These are phyloP conservation scores for Pseudopithomyces chartarum DNA, from an alignment of 2,329 filamentous ascomycete genomes.

Conservation along the genomic window DNA sequence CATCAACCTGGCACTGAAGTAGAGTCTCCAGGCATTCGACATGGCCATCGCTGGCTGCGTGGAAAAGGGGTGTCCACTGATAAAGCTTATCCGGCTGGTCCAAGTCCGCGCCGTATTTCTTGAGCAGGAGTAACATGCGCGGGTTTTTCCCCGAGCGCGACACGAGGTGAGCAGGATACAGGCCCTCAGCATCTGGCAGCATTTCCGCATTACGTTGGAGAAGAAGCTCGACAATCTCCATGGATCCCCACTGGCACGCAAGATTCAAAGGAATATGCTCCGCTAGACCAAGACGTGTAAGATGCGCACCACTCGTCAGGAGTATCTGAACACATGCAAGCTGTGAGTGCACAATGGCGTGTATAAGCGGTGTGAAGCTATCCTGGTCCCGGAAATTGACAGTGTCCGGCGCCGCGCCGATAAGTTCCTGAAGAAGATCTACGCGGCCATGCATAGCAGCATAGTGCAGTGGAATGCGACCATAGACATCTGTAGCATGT, in stretches of 20 bases:
- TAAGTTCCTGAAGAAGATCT: conserved; percentile 77
- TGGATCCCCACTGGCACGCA: conserved; percentile 89
- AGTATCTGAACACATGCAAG: conserved; percentile 79
- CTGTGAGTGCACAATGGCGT: conserved; percentile 89
- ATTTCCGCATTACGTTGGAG: conserved; percentile 80
- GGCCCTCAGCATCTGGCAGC: conserved; percentile 91
- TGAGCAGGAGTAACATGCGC: conserved; percentile 77
- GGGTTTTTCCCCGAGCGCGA: conserved; percentile 85
- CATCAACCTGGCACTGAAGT: conserved; percentile 77
- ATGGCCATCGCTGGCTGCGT: conserved; percentile 95
- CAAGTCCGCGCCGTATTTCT: conserved; percentile 84
- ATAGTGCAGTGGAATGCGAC: conserved; percentile 90
- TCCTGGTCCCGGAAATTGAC: conserved; percentile 92
- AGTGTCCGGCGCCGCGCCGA: conserved; percentile 72
- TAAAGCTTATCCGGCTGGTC: conserved; percentile 95
- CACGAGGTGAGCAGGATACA: conserved; percentile 96
- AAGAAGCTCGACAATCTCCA: conserved; percentile 82
- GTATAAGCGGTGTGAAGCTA: conserved; percentile 94
- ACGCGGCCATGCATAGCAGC: conserved; percentile 92
- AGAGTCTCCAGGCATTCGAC: conserved; percentile 84
- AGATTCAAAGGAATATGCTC: conserved; percentile 95
- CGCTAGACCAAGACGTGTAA: conserved; percentile 82
- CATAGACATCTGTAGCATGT: conserved; percentile 87
- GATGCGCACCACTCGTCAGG: conserved; percentile 76
- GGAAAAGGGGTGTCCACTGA: conserved; percentile 95